Base-by-base conservation (phyloP, 2,329 filamentous ascomycete genomes). In the Didymella pomorum region DNA sequence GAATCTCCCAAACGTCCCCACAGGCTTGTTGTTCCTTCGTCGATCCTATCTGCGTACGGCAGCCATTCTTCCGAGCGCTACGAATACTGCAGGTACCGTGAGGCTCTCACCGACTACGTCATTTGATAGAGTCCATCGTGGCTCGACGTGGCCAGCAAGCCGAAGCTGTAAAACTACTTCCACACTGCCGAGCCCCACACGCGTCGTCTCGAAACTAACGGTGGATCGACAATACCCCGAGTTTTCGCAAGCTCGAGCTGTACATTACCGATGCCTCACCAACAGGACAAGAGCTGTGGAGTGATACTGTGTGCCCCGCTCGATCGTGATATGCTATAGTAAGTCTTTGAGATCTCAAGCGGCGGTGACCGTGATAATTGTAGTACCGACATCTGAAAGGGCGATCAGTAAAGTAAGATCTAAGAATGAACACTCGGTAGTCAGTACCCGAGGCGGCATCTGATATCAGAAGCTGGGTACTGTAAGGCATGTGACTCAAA, bases 91-190 rank as follows among this genome's bases (percentile, higher is more conserved):
- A 42, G 52, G 39, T 42, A 56, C 56, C 23, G 59, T 62, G 56
- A 56, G 63, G 61, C 57, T 58, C 47, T 67, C 65, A 67, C 65
- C 65, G 65, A 67, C 65, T 64, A 66, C 62, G 62, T 67, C 65
- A 66, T 47, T 33, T 6, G n/a, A 28, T 20, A 35, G 20, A 45
- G 14, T 67, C 49, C 20, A 67, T 68, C 0, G 2, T 43, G 41
- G n/a, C n/a, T 25, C 41, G 41, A 43, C 41, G 4, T 43, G 41
- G 41, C 2, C 14, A 43, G 6, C 21, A 26, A 43, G 41, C 23
- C 8, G 21, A 10, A 29, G n/a, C 26, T 29, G 26, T 9, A 4
- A 10, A 21, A 29, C 20, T 10, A 14, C 16, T 20, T 6, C 4
- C 10, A n/a, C 4, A 29, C 43, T 45, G 26, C 26, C 43, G 26